Conservation (phyloP, 2,329 filamentous ascomycete species). For the Calonectria pseudoturangicola region DNA sequence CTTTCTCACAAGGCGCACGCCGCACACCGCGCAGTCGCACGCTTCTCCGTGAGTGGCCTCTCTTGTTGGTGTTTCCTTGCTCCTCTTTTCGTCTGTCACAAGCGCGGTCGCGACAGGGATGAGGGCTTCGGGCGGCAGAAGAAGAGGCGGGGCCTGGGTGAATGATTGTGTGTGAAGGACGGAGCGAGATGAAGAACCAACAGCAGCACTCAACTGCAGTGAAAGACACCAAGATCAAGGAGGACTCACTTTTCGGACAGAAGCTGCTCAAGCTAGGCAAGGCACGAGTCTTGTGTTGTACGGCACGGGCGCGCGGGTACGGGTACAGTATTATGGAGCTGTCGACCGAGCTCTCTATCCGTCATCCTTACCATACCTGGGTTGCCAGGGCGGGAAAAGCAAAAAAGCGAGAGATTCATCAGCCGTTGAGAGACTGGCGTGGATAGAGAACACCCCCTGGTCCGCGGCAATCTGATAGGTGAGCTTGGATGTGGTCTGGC, state of each 20-base stretch:
- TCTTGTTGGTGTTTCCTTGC: conserved; percentile 16
- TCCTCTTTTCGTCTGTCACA: conserved; percentile 36
- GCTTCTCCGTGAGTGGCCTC: conserved; percentile 17
- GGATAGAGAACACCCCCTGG: conserved; percentile 40
- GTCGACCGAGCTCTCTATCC: conserved; percentile 47
- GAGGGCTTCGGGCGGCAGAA: conserved; percentile 28
- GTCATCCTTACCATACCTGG: conserved; percentile 48
- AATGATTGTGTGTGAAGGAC: background rate
- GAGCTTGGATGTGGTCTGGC: conserved; percentile 26
- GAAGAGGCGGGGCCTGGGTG: conserved; percentile 32
- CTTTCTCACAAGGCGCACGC: conserved; percentile 38
- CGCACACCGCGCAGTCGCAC: conserved; percentile 40
- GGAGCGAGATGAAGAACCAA: conserved; percentile 18
- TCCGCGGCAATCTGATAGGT: conserved; percentile 49
- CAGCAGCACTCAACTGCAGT: background rate
- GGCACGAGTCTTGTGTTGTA: conserved; percentile 2
- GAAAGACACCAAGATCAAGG: conserved; percentile 21
- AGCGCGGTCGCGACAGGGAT: conserved; percentile 42
- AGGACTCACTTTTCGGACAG: conserved; percentile 40
- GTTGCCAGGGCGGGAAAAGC: conserved; percentile 49
- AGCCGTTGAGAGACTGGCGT: conserved; percentile 48
- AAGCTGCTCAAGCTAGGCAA: conserved; percentile 50
- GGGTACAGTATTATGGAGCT: conserved; percentile 48
- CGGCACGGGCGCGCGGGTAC: conserved; percentile 26
- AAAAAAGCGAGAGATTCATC: conserved; percentile 47